phyloP scores from a whole-genome alignment of 768 basidiomycete genomes.

The Dendrothele bispora region DNA sequence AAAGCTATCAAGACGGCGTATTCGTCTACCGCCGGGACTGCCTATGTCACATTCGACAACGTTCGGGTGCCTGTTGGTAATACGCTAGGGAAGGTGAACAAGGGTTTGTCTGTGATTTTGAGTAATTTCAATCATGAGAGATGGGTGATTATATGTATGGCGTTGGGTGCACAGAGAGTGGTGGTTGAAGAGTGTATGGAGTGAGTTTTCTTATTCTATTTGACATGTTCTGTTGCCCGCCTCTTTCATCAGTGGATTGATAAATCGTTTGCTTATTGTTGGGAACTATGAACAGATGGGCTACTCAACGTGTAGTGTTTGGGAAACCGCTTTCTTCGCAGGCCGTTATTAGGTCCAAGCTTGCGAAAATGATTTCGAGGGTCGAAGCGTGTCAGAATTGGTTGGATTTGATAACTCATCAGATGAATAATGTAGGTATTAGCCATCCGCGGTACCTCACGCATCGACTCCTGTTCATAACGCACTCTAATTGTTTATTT shows the following conservation, averaged over 20 bases:
- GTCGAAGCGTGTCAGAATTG: constrained; percentile 85
- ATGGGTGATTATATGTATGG: constrained; percentile 80
- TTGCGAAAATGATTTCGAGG: constrained; percentile 88
- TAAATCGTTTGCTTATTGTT: not conserved
- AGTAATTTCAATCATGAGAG: constrained; percentile 90
- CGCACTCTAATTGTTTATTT: constrained; percentile 14
- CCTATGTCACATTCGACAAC: constrained; percentile 80
- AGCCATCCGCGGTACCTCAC: not conserved
- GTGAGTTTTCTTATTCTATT: not conserved
- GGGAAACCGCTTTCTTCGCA: constrained; percentile 85
- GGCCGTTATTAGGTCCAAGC: constrained; percentile 85
- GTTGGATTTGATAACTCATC: constrained; percentile 87
- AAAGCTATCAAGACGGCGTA: constrained; percentile 68
- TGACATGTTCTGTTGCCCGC: not conserved
- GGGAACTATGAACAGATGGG: constrained; percentile 55
- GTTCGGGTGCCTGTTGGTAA: constrained; percentile 83
- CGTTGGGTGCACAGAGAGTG: constrained; percentile 72
- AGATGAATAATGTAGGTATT: constrained; percentile 81
- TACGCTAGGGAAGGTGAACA: constrained; percentile 83
- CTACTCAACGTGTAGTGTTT: constrained; percentile 83
- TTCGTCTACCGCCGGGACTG: constrained; percentile 84
- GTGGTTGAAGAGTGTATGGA: constrained; percentile 90
- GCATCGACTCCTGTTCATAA: too few relatives aligned
- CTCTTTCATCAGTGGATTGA: constrained; percentile 50
- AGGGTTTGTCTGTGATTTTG: constrained; percentile 80